Conservation (phyloP, 495 filamentous ascomycete genomes). For the Oleoguttula mirabilis region DNA sequence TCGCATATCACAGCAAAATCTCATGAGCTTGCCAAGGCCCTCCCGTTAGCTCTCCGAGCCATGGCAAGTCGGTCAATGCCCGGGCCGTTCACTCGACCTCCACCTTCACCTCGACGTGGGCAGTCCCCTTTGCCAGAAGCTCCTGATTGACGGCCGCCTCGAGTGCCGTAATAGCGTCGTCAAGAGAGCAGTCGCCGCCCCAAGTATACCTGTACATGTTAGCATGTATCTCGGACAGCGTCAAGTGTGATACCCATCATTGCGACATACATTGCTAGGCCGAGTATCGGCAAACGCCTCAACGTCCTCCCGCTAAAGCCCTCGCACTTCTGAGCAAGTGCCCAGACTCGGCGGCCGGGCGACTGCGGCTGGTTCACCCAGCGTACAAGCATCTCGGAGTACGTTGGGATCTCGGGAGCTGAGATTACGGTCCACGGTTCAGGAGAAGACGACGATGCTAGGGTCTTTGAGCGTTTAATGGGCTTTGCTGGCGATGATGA, state of each 20-base stretch:
- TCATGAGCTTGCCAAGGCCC: too few species aligned
- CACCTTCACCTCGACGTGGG: too few species aligned
- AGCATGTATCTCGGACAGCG: too few species aligned
- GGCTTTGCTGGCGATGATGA: neutral
- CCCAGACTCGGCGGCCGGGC: conserved; percentile 6
- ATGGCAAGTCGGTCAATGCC: too few species aligned
- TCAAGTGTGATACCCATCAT: too few species aligned
- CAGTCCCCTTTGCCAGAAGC: too few species aligned
- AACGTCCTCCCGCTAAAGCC: conserved; percentile 30
- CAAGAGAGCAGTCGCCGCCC: conserved; percentile 20
- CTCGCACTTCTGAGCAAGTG: conserved; percentile 10
- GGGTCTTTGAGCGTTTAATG: conserved; percentile 33
- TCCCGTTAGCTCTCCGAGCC: too few species aligned
- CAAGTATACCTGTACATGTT: too few species aligned
- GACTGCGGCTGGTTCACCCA: conserved; percentile 74
- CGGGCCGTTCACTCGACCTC: too few species aligned
- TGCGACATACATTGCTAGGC: conserved; percentile 27
- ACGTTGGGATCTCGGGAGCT: conserved; percentile 42
- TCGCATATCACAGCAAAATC: too few species aligned
- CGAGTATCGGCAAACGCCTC: conserved; percentile 27
- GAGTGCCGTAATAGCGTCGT: conserved; percentile 23
- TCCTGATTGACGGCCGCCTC: conserved; percentile 21
- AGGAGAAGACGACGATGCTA: conserved; percentile 68
- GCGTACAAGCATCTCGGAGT: conserved; percentile 59
- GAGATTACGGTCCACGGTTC: conserved; percentile 74